phyloP scores from a whole-genome alignment of 495 filamentous ascomycete species.

The Penicillium fimorum region DNA sequence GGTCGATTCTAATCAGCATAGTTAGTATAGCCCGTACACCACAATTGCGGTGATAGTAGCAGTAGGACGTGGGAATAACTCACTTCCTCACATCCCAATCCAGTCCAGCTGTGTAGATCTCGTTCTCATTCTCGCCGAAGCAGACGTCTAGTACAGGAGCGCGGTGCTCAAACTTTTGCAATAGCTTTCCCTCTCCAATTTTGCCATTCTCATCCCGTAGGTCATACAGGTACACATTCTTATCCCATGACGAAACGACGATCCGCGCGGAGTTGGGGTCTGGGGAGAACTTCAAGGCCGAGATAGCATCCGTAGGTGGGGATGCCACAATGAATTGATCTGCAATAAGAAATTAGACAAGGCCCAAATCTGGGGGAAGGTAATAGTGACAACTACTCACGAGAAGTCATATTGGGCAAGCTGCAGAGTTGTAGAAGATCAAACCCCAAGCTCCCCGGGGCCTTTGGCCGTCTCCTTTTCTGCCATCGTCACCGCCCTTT shows the following conservation, averaged over 20 bases:
- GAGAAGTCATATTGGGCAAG: slow-evolving; percentile 35
- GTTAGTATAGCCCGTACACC: slow-evolving; percentile 8
- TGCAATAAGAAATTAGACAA: slow-evolving; percentile 23
- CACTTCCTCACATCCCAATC: slow-evolving; percentile 82
- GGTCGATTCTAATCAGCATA: slow-evolving; percentile 58
- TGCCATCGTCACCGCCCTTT: slow-evolving; percentile 33
- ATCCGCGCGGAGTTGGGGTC: slow-evolving; percentile 62
- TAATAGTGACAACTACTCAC: slow-evolving; percentile 24
- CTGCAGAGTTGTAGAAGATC: slow-evolving; percentile 23
- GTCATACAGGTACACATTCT: slow-evolving; percentile 87
- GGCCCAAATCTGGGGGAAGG: background rate
- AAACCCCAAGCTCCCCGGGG: slow-evolving; percentile 29
- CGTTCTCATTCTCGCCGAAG: slow-evolving; percentile 75
- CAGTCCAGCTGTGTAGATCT: slow-evolving; percentile 80
- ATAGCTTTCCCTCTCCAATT: slow-evolving; percentile 56
- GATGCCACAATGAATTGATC: slow-evolving; percentile 48
- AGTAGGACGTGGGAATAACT: slow-evolving; percentile 12
- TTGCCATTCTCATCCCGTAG: slow-evolving; percentile 57
- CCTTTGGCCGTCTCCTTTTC: slow-evolving; percentile 31
- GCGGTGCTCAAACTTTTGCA: slow-evolving; percentile 73
- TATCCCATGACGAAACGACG: slow-evolving; percentile 93
- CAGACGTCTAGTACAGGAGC: slow-evolving; percentile 90
- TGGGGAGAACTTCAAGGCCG: slow-evolving; percentile 80
- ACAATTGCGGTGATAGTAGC: background rate
- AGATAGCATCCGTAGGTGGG: slow-evolving; percentile 87